Conservation (phyloP, 495 filamentous ascomycete genomes). For the Penicillium longicatenatum region DNA sequence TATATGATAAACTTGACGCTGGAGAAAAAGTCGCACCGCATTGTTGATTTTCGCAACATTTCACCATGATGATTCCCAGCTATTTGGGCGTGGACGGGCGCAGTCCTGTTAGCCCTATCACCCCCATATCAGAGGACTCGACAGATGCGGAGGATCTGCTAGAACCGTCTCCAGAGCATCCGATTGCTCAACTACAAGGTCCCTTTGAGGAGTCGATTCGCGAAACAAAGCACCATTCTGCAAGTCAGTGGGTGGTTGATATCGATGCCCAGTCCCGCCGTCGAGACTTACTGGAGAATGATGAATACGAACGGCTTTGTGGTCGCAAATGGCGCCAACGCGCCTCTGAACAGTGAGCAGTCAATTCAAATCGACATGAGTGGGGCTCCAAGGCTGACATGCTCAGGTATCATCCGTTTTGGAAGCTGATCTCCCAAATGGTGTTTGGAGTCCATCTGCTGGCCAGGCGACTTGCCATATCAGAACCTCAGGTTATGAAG, state of each 20-base stretch:
- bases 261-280: slow-evolving; percentile 69
- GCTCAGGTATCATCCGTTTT: slow-evolving; percentile 73
- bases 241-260: slow-evolving; percentile 51
- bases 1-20: not conserved
- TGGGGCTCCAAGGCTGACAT: not conserved
- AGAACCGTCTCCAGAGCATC: slow-evolving; percentile 62
- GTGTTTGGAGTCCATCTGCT: slow-evolving; percentile 91
- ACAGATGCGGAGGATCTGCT: not conserved
- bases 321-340: slow-evolving; percentile 74
- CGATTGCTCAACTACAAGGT: slow-evolving; percentile 81
- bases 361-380: not conserved
- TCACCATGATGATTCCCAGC: not conserved
- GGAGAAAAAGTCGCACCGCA: not conserved
- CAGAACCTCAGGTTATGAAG: slow-evolving; percentile 78
- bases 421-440: slow-evolving; percentile 90
- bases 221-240: slow-evolving; percentile 59
- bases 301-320: slow-evolving; percentile 63
- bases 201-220: slow-evolving; percentile 91
- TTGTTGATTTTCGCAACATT: not conserved
- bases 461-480: slow-evolving; percentile 82
- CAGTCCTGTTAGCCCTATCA: slow-evolving; percentile 7
- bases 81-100: not conserved
- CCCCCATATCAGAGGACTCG: slow-evolving; percentile 8
- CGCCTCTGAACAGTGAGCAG: slow-evolving; percentile 52
- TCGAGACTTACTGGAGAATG: slow-evolving; percentile 66